Percentiles rank a stretch among this genome's conserved stretches.
Evolutionary conservation across 2,329 filamentous ascomycete genomes (phyloP).

Genomic region (Mycosphaerelloides madeirae): DNA sequence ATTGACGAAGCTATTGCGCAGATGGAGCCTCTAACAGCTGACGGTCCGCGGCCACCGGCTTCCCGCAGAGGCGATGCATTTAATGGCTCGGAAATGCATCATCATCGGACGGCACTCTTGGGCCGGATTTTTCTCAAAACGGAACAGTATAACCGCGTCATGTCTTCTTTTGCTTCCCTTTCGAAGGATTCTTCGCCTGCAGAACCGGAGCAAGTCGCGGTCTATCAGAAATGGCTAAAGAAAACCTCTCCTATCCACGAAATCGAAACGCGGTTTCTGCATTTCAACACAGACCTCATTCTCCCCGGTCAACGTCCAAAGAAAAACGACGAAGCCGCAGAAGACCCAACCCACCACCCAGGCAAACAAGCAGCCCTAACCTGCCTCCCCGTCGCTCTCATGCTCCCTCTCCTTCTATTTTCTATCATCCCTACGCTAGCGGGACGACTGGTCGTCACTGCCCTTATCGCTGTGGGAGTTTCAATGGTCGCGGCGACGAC

Average conservation of each 20-base stretch:
- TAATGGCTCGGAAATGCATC: constrained; percentile 54
- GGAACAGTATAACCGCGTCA: constrained; percentile 61
- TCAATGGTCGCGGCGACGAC: constrained; percentile 32
- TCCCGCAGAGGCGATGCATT: constrained; percentile 56
- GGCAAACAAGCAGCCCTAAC: constrained; percentile 11
- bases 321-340: background rate
- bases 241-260: constrained; percentile 53
- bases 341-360: background rate
- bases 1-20: constrained; percentile 59
- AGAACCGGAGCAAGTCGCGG: constrained; percentile 46
- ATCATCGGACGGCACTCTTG: constrained; percentile 57
- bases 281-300: constrained; percentile 53
- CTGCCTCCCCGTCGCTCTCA: constrained; percentile 36
- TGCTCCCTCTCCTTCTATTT: constrained; percentile 41
- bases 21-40: constrained; percentile 21
- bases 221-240: constrained; percentile 54
- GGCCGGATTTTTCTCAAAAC: constrained; percentile 62
- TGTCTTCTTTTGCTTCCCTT: constrained; percentile 55
- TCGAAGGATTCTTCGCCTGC: constrained; percentile 50
- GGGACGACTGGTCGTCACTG: constrained; percentile 38
- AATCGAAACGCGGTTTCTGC: constrained; percentile 56
- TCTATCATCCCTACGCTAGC: constrained; percentile 40
- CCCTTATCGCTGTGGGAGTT: constrained; percentile 35
- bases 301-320: constrained; percentile 23
- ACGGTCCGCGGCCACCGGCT: constrained; percentile 42